phyloP scores from a whole-genome alignment of 805 yeast species.

The Candida montana region DNA sequence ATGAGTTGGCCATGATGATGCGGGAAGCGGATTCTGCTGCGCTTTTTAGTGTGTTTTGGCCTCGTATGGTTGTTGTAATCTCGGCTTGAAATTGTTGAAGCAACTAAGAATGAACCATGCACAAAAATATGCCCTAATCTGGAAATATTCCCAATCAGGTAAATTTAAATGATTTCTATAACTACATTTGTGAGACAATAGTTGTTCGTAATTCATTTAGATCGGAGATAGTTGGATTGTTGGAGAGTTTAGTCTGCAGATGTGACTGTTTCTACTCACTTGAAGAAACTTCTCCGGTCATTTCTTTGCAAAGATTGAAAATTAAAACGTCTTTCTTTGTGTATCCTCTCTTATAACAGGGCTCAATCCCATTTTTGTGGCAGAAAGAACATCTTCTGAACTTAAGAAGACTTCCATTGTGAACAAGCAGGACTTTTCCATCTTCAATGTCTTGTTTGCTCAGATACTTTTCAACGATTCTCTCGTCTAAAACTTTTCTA shows the following conservation, averaged over 20 bases:
- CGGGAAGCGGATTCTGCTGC: background rate
- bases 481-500: conserved; percentile 1
- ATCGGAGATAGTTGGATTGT: no score
- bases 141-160: background rate
- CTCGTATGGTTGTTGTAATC: no score
- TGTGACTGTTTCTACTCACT: no score
- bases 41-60: no score
- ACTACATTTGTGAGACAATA: no score
- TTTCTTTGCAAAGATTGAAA: conserved; percentile 1
- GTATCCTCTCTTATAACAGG: conserved; percentile 8
- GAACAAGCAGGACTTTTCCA: background rate
- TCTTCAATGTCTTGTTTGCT: conserved; percentile 1
- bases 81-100: conserved; percentile 13
- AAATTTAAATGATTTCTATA: no score
- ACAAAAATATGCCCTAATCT: no score
- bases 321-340: conserved; percentile 2
- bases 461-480: background rate
- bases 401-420: conserved; percentile 5
- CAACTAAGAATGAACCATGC: background rate
- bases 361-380: conserved; percentile 1
- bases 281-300: no score
- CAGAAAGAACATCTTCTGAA: conserved; percentile 9
- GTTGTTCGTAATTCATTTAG: no score
- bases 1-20: conserved; percentile 26
- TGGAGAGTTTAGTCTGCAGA: no score